Evolutionary conservation across 2,329 filamentous ascomycete species (phyloP).

Genomic region (Xylaria sp.): DNA sequence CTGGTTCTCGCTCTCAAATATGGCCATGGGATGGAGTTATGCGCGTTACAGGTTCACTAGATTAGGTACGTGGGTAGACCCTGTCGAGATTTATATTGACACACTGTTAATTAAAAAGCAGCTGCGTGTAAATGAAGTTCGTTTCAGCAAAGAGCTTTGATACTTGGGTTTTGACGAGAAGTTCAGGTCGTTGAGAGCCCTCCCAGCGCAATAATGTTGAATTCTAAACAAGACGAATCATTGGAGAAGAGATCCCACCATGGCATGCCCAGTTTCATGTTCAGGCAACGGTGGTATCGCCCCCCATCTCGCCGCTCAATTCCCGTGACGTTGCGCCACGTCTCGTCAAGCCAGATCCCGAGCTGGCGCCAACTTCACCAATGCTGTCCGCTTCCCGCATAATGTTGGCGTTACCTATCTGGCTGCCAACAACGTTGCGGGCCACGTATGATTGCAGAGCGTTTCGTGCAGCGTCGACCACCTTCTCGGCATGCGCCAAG

Average conservation of each 20-base stretch:
- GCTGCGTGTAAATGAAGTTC: background rate
- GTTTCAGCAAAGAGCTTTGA: background rate
- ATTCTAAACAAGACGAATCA: slow-evolving; percentile 3
- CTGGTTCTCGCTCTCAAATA: slow-evolving; percentile 1
- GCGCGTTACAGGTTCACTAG: slow-evolving; percentile 19
- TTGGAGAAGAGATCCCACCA: background rate
- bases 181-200: slow-evolving; percentile 20
- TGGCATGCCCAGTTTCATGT: background rate
- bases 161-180: slow-evolving; percentile 1
- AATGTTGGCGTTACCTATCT: background rate
- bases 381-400: slow-evolving; percentile 9
- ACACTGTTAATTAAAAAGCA: slow-evolving; percentile 4
- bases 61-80: slow-evolving; percentile 7
- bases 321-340: slow-evolving; percentile 57
- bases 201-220: slow-evolving; percentile 20
- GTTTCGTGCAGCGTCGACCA: slow-evolving; percentile 48
- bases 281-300: slow-evolving; percentile 50
- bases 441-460: slow-evolving; percentile 45
- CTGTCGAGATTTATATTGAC: slow-evolving; percentile 10
- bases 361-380: slow-evolving; percentile 20
- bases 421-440: background rate
- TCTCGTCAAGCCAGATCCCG: slow-evolving; percentile 34
- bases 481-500: slow-evolving; percentile 50
- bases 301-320: slow-evolving; percentile 64
- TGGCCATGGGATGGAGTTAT: slow-evolving; percentile 22